Conservation (phyloP, 108 stramenopile species). For the Hondaea fermentalgiana region DNA sequence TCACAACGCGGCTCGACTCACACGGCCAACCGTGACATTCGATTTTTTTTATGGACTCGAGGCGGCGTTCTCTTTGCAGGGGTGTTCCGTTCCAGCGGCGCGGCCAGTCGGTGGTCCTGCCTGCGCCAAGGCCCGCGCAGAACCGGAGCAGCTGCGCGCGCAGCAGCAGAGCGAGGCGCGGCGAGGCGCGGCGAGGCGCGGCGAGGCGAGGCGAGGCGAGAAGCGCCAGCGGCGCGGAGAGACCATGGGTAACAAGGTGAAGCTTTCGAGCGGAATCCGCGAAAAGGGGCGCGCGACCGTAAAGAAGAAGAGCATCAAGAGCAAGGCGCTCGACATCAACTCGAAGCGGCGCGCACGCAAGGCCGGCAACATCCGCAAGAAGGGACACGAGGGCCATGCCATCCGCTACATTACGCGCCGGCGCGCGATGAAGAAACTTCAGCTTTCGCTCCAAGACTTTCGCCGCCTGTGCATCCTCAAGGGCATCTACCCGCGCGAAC, state of each 20-base stretch:
- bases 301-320: constrained; percentile 17
- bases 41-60: too few species aligned
- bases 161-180: too few species aligned
- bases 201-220: neutral
- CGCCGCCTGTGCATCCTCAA: constrained; percentile 97
- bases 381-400: constrained; percentile 73
- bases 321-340: constrained; percentile 46
- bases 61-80: too few species aligned
- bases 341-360: constrained; percentile 84
- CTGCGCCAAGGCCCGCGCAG: too few species aligned
- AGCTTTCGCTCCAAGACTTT: constrained; percentile 92
- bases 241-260: neutral
- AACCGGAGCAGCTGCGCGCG: too few species aligned
- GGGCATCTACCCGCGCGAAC: constrained; percentile 95
- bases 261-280: neutral
- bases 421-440: constrained; percentile 74
- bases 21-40: too few species aligned
- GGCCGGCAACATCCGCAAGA: constrained; percentile 90
- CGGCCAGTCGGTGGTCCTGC: too few species aligned
- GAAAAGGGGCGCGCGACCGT: neutral
- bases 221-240: neutral
- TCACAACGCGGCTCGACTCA: too few species aligned
- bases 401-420: constrained; percentile 89
- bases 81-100: too few species aligned
- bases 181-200: neutral